Evolutionary conservation across 2,329 filamentous ascomycete genomes (phyloP).

Genomic region (Aspergillus thermomutatus): DNA sequence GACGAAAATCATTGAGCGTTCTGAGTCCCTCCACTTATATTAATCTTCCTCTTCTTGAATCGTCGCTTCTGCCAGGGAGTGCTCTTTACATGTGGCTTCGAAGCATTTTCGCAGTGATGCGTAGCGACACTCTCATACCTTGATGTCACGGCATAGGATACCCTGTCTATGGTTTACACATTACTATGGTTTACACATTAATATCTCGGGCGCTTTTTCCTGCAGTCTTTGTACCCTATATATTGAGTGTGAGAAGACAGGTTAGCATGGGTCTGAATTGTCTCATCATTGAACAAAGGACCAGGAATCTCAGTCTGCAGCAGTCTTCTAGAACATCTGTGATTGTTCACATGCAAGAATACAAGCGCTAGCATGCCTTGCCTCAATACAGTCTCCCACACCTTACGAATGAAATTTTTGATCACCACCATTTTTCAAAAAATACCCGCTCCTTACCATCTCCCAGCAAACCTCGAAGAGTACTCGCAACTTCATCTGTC

Average conservation of each 20-base stretch:
- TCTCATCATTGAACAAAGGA: neutral
- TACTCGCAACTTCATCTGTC: conserved; percentile 63
- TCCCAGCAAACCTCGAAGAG: conserved; percentile 35
- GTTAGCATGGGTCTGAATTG: neutral
- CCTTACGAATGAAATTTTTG: neutral
- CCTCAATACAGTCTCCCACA: neutral
- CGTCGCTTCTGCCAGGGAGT: neutral
- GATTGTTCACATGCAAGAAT: too few species aligned
- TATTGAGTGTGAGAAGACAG: neutral
- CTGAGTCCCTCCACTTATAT: neutral
- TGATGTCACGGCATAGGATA: neutral
- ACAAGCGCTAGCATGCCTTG: too few species aligned
- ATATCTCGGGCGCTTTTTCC: neutral
- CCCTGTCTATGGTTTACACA: neutral
- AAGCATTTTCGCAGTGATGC: neutral
- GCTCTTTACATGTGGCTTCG: neutral
- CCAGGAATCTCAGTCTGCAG: neutral
- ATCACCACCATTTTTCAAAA: conserved; percentile 64
- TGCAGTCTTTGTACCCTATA: neutral
- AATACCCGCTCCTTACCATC: conserved; percentile 50
- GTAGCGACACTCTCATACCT: neutral
- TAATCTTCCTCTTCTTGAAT: neutral
- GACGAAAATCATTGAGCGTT: conserved; percentile 4
- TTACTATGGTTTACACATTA: neutral
- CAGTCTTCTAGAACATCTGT: neutral